A percentile compares a stretch with the other conserved stretches of the same genome.
Conservation (phyloP, 345 rosid genomes). For the Populus davidiana region DNA sequence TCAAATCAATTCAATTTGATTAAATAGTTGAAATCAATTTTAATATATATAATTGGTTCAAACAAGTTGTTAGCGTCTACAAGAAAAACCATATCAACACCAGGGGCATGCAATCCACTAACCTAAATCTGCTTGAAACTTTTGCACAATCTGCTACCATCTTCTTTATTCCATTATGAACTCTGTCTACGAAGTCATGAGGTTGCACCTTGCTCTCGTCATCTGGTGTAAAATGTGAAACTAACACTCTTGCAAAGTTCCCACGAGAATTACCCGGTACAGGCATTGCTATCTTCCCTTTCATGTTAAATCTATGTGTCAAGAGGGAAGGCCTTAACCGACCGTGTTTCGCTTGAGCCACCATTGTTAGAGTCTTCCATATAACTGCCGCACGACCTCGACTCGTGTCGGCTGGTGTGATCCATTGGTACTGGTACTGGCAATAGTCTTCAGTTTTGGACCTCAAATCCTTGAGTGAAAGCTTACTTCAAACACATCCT, state of each 20-base stretch:
- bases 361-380: background rate
- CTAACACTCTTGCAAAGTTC: background rate
- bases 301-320: background rate
- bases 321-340: background rate
- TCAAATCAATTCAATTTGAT: too few species aligned
- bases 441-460: background rate
- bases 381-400: background rate
- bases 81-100: background rate
- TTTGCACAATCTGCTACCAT: background rate
- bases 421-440: background rate
- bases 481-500: too few species aligned
- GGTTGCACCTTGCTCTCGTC: background rate
- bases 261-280: background rate
- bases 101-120: background rate
- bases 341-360: background rate
- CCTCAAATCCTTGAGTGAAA: too few species aligned
- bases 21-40: too few species aligned
- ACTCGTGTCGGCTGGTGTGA: background rate
- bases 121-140: background rate
- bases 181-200: background rate
- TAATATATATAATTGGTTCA: too few species aligned
- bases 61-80: background rate
- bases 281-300: background rate
- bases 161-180: background rate
- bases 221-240: background rate